These are phyloP conservation scores for Dichotomocladium elegans DNA, from an alignment of 371 early-diverging fungal genomes.

Conservation along the genomic window DNA sequence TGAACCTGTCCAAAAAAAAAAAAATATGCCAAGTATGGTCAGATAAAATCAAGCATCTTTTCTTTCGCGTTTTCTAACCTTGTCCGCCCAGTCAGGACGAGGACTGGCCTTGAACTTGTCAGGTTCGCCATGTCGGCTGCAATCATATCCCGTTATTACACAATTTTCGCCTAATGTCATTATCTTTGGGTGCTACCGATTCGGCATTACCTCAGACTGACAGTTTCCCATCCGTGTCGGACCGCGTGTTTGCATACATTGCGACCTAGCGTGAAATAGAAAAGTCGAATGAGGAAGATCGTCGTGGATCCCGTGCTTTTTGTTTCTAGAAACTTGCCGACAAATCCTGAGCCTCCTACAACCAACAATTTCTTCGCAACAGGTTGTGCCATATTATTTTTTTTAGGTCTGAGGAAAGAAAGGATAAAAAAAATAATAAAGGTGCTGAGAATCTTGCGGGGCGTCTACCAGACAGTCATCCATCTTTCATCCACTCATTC, in stretches of 20 bases:
- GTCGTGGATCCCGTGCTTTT: slow-evolving; percentile 5
- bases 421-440: too few relatives aligned
- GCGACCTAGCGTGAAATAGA: too few relatives aligned
- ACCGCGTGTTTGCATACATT: slow-evolving; percentile 62
- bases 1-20: slow-evolving; percentile 30
- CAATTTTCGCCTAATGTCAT: neutral
- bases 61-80: too few relatives aligned
- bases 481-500: too few relatives aligned
- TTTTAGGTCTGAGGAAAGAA: too few relatives aligned
- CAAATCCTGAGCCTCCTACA: slow-evolving; percentile 71
- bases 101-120: slow-evolving; percentile 20
- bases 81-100: slow-evolving; percentile 38
- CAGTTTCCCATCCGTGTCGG: slow-evolving; percentile 71
- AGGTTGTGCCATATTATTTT: slow-evolving; percentile 35
- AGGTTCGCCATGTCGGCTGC: slow-evolving; percentile 54
- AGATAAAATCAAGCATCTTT: neutral
- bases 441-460: too few relatives aligned
- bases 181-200: slow-evolving; percentile 5
- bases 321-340: slow-evolving; percentile 40
- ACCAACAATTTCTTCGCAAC: slow-evolving; percentile 57
- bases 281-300: too few relatives aligned
- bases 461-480: too few relatives aligned
- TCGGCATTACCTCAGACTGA: slow-evolving; percentile 60
- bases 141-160: neutral
- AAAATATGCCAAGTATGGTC: neutral